Base-by-base conservation (phyloP, 352 stramenopile genomes). In the Globisporangium rhizosaccharum region DNA sequence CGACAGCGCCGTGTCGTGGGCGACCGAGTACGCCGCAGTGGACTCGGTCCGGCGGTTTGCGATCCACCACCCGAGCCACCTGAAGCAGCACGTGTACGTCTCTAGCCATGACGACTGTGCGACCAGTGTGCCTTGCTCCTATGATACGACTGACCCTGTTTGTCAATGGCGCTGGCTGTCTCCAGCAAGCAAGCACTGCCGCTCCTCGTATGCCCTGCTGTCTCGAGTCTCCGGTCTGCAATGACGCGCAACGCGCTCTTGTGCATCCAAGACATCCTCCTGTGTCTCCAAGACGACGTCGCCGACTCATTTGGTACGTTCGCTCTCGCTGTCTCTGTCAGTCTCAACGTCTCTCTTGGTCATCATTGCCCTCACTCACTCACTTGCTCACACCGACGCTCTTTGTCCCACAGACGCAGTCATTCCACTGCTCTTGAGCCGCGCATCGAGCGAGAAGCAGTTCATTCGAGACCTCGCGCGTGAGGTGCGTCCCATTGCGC, bases 241-340 rank as follows among this genome's bases (percentile, higher is more conserved):
- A 79, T 91, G 73, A 63, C 76, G 10, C 71, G 81, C 10, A 91
- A 88, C 37, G 81, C 81, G 45, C 57, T 91, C 44, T 45, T 89
- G 56, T 88, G 79, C 45, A 59, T 91, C 9, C 73, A 89, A 50
- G 81, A 91, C 44, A 47, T 91, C 25, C 51, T 88, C 5, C 25
- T 76, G 9, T 65, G 49, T 10, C 63, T 79, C 6, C 48, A 69
- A 47, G 49, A 50, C 4, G 65, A 75, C 28, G 65, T 59, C 9
- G 48, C 65, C 1, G 7, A n/a, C 6, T 64, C 79, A 26, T 80
- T 83, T 51, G 66, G 66, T 72, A 57, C 25, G 47, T 30, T 41
- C n/a, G 15, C 60, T 36, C 28, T 33, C 28, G 28, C 33, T 23
- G 23, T 39, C 33, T 39, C 33, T 39, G 11, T 39, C 10, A 39